Conservation (phyloP, 495 filamentous ascomycete species). For the Neurospora sp. region DNA sequence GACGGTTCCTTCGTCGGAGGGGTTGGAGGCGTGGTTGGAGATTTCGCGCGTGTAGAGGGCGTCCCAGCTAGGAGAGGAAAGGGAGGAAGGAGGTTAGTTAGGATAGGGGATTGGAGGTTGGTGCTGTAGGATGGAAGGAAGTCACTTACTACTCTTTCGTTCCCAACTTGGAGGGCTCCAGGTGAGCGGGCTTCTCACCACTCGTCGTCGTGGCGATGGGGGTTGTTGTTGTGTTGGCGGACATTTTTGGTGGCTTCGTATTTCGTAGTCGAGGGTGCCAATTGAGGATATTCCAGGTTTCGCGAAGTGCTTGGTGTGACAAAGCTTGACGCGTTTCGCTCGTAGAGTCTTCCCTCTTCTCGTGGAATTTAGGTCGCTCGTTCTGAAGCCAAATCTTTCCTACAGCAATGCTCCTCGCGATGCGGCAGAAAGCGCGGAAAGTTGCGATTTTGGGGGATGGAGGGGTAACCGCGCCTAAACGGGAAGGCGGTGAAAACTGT, state of each 20-base stretch:
- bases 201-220: neutral
- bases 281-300: neutral
- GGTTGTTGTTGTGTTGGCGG: neutral
- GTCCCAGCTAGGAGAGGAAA: conserved; percentile 49
- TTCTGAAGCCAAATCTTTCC: neutral
- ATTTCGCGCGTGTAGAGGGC: conserved; percentile 51
- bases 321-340: neutral
- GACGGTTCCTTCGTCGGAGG: conserved; percentile 55
- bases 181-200: conserved; percentile 31
- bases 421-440: neutral
- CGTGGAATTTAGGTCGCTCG: neutral
- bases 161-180: conserved; percentile 54
- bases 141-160: conserved; percentile 57
- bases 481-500: neutral
- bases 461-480: neutral
- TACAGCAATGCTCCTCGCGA: neutral
- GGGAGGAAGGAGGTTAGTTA: neutral
- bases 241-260: neutral
- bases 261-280: neutral
- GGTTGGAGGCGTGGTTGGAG: conserved; percentile 49
- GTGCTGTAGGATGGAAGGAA: neutral
- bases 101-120: neutral
- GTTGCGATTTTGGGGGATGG: neutral
- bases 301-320: neutral
- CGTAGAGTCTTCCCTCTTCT: neutral